Percentiles rank a stretch among this genome's conserved stretches.
phyloP scores from a whole-genome alignment of 805 yeast species.

The Saccharomycopsis microspora region DNA sequence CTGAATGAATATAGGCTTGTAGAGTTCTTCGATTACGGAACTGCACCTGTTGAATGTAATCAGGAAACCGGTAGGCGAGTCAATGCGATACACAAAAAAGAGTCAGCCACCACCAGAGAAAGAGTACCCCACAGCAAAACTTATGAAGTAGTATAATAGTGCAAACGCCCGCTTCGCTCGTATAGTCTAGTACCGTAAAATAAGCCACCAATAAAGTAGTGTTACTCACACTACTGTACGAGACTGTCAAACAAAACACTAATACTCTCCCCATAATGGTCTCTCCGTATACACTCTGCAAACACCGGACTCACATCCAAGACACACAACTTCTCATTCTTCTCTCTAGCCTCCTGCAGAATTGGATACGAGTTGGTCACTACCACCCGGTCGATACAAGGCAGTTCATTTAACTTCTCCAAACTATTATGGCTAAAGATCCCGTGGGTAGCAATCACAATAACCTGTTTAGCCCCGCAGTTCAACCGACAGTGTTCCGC shows the following conservation, averaged over 20 bases:
- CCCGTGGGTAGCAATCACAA: slow-evolving; percentile 93
- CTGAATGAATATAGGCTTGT: too few species aligned
- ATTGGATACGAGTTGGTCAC: slow-evolving; percentile 97
- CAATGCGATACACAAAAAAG: too few species aligned
- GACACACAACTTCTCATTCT: slow-evolving; percentile 61
- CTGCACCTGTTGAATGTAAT: too few species aligned
- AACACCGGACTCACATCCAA: slow-evolving; percentile 92
- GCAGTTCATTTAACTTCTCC: slow-evolving; percentile 64
- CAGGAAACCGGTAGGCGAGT: too few species aligned
- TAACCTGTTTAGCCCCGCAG: slow-evolving; percentile 91
- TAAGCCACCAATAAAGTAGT: not conserved
- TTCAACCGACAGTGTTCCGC: slow-evolving; percentile 94
- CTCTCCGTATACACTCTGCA: slow-evolving; percentile 97
- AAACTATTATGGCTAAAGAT: slow-evolving; percentile 81
- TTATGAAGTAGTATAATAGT: not conserved
- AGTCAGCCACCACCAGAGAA: too few species aligned
- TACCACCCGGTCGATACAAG: slow-evolving; percentile 81
- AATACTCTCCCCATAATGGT: slow-evolving; percentile 95
- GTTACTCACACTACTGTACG: slow-evolving; percentile 19
- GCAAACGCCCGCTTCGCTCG: too few species aligned
- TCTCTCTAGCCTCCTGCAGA: slow-evolving; percentile 42
- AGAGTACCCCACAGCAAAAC: too few species aligned
- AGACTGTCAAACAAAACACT: slow-evolving; percentile 86
- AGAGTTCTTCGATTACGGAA: too few species aligned
- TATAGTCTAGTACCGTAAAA: too few species aligned